phyloP scores from a whole-genome alignment of 2,329 filamentous ascomycete genomes.

The Cladophialophora exuberans region DNA sequence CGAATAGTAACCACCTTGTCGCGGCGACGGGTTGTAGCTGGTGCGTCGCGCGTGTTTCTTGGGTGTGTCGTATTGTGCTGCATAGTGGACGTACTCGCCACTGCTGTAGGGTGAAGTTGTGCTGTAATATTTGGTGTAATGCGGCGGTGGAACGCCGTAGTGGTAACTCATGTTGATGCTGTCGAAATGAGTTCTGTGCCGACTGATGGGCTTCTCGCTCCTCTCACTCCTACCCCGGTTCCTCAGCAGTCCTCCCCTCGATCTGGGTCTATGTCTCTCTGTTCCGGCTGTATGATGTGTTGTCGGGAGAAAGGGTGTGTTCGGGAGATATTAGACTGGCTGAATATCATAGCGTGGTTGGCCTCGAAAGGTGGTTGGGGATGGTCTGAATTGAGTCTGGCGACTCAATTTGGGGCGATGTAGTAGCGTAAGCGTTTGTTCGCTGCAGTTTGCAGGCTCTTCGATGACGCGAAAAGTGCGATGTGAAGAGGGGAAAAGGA shows the following conservation, averaged over 20 bases:
- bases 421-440: constrained; percentile 9
- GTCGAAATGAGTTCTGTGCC: constrained; percentile 4
- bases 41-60: constrained; percentile 61
- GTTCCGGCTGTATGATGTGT: constrained; percentile 24
- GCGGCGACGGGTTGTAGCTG: constrained; percentile 53
- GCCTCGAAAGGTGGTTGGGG: constrained; percentile 23
- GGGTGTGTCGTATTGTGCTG: constrained; percentile 40
- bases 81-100: constrained; percentile 35
- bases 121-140: constrained; percentile 42
- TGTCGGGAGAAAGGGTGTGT: constrained; percentile 29
- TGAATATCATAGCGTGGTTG: constrained; percentile 35
- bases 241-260: constrained; percentile 31
- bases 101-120: constrained; percentile 31
- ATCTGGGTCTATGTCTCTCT: constrained; percentile 30
- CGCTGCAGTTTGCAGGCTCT: constrained; percentile 12
- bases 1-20: constrained; percentile 43
- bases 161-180: constrained; percentile 33
- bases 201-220: constrained; percentile 22
- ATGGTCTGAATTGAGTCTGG: constrained; percentile 27
- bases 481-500: constrained; percentile 17
- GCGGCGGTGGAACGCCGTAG: constrained; percentile 32
- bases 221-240: constrained; percentile 31
- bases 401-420: constrained; percentile 27
- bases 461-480: constrained; percentile 27
- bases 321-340: constrained; percentile 29